These are phyloP conservation scores for Limonium bicolor DNA, from an alignment of 148 eudicot species.

Conservation along the genomic window DNA sequence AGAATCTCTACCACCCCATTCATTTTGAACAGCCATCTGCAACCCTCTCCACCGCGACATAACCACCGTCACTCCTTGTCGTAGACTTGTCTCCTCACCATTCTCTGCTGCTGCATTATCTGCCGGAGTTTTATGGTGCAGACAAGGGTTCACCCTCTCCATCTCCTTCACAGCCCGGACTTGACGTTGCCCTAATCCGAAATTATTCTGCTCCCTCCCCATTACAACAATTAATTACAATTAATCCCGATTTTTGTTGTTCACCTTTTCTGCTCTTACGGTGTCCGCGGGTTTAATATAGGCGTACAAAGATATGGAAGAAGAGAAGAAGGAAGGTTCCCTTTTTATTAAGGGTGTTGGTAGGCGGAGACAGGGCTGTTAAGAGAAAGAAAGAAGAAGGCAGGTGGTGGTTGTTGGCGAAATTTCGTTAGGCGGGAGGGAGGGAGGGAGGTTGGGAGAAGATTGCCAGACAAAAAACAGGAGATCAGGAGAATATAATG, in stretches of 20 bases:
- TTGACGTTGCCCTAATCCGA: conserved; percentile 3
- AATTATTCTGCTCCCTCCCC: conserved; percentile 4
- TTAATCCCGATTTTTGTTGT: background rate
- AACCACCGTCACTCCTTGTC: conserved; percentile 6
- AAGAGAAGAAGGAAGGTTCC: background rate
- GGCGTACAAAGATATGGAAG: too few species aligned
- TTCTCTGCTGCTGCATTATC: background rate
- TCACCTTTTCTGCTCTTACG: background rate
- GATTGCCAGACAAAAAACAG: too few species aligned
- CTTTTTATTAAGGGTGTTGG: too few species aligned
- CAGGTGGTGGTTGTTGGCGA: background rate
- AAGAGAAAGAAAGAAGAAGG: conserved; percentile 2
- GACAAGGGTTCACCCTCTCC: background rate
- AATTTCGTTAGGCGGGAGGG: background rate
- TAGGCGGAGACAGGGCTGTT: background rate
- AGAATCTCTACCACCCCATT: conserved; percentile 64
- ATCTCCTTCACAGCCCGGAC: background rate
- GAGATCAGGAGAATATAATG: background rate
- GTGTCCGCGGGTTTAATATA: too few species aligned
- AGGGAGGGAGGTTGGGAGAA: background rate
- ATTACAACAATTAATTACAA: background rate
- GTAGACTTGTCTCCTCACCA: background rate
- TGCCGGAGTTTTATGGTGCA: background rate
- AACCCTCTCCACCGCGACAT: conserved; percentile 40
- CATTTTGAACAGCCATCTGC: conserved; percentile 37